Percentiles rank a stretch among this genome's conserved stretches.
Conservation (phyloP, 306 rosid genomes). For the Alnus rubra region DNA sequence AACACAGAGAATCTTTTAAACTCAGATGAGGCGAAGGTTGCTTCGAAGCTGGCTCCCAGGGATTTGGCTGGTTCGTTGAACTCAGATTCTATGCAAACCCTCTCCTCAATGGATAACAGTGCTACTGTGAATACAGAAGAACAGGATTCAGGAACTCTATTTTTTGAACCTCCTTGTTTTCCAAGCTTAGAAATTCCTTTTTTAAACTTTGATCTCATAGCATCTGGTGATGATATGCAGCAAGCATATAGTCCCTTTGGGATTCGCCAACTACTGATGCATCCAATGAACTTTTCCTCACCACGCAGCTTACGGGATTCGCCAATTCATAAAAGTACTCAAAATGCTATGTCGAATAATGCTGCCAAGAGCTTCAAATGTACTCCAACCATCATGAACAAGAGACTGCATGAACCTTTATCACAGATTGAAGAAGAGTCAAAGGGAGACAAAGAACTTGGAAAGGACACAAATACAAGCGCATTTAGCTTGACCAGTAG, state of each 20-base stretch:
- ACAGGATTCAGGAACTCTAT: conserved; percentile 64
- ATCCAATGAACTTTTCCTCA: conserved; percentile 81
- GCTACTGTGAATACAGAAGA: conserved; percentile 38
- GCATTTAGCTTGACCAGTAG: conserved; percentile 57
- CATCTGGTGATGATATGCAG: conserved; percentile 75
- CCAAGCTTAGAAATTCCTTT: conserved; percentile 89
- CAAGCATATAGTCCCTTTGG: conserved; percentile 98
- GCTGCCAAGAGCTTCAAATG: conserved; percentile 80
- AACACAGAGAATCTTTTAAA: not conserved
- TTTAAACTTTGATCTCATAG: conserved; percentile 88
- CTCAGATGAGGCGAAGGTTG: not conserved
- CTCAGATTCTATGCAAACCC: conserved; percentile 44
- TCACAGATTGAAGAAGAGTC: conserved; percentile 91
- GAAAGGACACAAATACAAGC: conserved; percentile 41
- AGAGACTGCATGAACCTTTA: conserved; percentile 71
- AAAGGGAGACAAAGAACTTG: conserved; percentile 70
- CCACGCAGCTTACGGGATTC: conserved; percentile 93
- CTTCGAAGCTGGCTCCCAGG: not conserved
- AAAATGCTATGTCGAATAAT: conserved; percentile 71
- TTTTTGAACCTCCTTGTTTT: conserved; percentile 91
- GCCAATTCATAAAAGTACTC: conserved; percentile 70
- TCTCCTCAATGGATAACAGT: conserved; percentile 40
- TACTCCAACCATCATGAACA: conserved; percentile 85
- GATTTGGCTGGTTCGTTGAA: not conserved
- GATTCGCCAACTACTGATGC: conserved; percentile 87